Evolutionary conservation across 352 stramenopile genomes (phyloP).

Genomic region (Phytophthora constricta): DNA sequence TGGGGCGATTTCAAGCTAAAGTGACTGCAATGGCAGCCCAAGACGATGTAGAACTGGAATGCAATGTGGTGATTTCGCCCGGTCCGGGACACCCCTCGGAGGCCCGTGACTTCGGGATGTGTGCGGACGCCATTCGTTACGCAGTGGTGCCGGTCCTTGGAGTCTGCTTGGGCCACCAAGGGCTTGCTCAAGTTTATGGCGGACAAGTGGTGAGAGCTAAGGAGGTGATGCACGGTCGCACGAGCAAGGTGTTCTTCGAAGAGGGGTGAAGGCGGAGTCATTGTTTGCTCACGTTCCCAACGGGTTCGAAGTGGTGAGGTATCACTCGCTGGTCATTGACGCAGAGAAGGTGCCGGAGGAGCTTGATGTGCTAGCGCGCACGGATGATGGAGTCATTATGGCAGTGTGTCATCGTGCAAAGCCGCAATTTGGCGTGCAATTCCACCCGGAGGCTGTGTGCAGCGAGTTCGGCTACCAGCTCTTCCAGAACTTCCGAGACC

Average conservation of each 20-base stretch:
- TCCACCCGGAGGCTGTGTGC: conserved; percentile 97
- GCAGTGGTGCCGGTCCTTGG: conserved; percentile 90
- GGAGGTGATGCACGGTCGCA: conserved; percentile 94
- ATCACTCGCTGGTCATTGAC: conserved; percentile 95
- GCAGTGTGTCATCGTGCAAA: conserved; percentile 82
- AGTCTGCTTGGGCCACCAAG: conserved; percentile 98
- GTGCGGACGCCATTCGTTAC: conserved; percentile 70
- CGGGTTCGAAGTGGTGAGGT: conserved; percentile 93
- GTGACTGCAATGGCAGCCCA: conserved; percentile 25
- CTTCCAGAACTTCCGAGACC: conserved; percentile 90
- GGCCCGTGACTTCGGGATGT: conserved; percentile 88
- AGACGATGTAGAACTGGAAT: conserved; percentile 35
- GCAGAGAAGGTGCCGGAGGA: conserved; percentile 40
- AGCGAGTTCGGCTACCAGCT: conserved; percentile 86
- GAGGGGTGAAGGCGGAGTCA: conserved; percentile 19
- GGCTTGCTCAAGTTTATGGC: conserved; percentile 91
- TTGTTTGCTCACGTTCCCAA: conserved; percentile 72
- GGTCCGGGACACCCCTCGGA: conserved; percentile 90
- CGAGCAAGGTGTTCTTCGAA: conserved; percentile 74
- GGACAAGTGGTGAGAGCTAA: conserved; percentile 78
- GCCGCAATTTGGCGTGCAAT: conserved; percentile 96
- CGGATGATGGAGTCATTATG: conserved; percentile 88
- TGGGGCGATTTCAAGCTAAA: conserved; percentile 61
- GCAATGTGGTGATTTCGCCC: conserved; percentile 91
- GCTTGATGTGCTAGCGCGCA: conserved; percentile 71